Base-by-base conservation (phyloP, 2,329 filamentous ascomycete genomes). In the Zarea fungicola region DNA sequence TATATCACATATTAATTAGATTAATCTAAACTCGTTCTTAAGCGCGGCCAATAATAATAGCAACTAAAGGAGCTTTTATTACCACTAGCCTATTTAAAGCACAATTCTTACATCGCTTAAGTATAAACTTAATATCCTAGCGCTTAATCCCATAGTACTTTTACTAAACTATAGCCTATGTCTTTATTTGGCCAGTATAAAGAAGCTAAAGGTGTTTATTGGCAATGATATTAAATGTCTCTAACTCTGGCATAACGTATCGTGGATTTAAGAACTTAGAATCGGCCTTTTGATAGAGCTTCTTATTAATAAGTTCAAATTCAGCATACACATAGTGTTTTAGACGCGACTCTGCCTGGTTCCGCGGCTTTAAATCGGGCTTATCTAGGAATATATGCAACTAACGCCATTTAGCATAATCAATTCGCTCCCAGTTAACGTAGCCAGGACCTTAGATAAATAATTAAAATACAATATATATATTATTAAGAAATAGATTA, bases 121-220 rank as follows among this genome's bases (percentile, higher is more conserved):
- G 5, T 13, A 49, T 19, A 36, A 49, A 49, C 18, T 49, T 23
- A 21, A 49, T 22, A 23, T 49, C 39, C 14, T 18, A 4, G 21
- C 28, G 39, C 29, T 42, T 49, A 18, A 49, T 49, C 4, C 46
- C 29, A 49, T 42, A 43, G 19, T 22, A 49, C 9, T 43, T 42
- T 42, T 49, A 28, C 19, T 49, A 29, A 11, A 42, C 39, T 16
- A 39, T 39, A 22, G 25, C 46, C 6, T 16, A 49, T 14, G 39
- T 42, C 19, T 49, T 49, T 11, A 5, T 43, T 23, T 29, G 4
- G n/a, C 46, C 28, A 36, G 29, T 13, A 42, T 43, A 25, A 42
- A 49, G 46, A 32, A 49, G 46, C 16, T 48, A n/a, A 29, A 48
- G 34, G 28, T 48, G 34, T 31, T 40, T n/a, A 28, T 48, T 48